Conservation (phyloP, 2,329 filamentous ascomycete genomes). For the Ustulina deusta region DNA sequence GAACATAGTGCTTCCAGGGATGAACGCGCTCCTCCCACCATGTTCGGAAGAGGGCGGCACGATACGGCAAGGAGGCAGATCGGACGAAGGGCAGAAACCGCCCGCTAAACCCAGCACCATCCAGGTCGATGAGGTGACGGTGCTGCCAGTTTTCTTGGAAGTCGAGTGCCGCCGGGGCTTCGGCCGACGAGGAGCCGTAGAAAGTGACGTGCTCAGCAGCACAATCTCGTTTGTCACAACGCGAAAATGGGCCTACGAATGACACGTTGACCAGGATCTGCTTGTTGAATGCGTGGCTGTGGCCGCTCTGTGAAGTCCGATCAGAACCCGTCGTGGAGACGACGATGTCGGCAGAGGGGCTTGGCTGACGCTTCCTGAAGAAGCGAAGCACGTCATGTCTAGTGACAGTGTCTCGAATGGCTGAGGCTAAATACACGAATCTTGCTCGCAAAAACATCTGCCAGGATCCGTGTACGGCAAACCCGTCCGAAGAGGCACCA, state of each 20-base stretch:
- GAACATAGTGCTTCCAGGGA: conserved; percentile 73
- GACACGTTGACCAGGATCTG: conserved; percentile 50
- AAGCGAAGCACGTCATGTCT: conserved; percentile 10
- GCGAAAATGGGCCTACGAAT: conserved; percentile 55
- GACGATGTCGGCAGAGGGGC: neutral
- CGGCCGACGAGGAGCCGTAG: conserved; percentile 44
- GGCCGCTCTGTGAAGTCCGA: neutral
- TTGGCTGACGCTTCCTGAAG: conserved; percentile 3
- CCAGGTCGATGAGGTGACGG: conserved; percentile 70
- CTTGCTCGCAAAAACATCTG: conserved; percentile 69
- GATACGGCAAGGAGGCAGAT: conserved; percentile 66
- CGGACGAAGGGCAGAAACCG: conserved; percentile 64
- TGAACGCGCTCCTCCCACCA: conserved; percentile 73
- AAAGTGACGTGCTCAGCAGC: conserved; percentile 50
- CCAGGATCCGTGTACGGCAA: conserved; percentile 65
- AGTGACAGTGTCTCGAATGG: conserved; percentile 4
- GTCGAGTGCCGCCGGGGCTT: conserved; percentile 43
- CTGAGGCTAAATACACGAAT: conserved; percentile 66
- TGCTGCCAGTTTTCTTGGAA: conserved; percentile 56
- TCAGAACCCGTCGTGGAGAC: neutral
- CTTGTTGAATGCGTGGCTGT: neutral
- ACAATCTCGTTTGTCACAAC: conserved; percentile 53
- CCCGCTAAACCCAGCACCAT: conserved; percentile 65
- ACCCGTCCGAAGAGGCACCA: conserved; percentile 64
- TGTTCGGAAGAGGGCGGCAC: conserved; percentile 70